These are phyloP conservation scores for Santalum album DNA, from an alignment of 164 flowering plant genomes.

Conservation along the genomic window DNA sequence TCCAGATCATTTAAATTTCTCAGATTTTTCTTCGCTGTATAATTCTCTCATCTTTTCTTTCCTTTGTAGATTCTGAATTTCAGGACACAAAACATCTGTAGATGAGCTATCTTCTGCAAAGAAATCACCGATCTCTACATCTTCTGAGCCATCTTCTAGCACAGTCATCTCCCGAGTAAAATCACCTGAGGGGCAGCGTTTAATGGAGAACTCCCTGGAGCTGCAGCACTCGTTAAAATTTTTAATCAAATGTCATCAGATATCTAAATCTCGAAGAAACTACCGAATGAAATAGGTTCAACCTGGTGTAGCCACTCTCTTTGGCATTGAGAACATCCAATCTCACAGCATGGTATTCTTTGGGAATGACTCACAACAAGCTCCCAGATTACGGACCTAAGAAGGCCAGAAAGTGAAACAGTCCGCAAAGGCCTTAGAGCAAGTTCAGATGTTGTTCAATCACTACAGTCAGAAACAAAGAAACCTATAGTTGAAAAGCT, in stretches of 20 bases:
- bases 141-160: conserved; percentile 32
- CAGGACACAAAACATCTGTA: conserved; percentile 30
- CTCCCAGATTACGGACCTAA: conserved; percentile 42
- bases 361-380: conserved; percentile 51
- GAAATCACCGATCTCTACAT: conserved; percentile 58
- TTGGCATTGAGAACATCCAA: conserved; percentile 67
- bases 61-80: conserved; percentile 42
- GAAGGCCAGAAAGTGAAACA: conserved; percentile 8
- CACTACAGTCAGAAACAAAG: too few relatives aligned
- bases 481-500: too few relatives aligned
- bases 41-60: conserved; percentile 45
- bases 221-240: conserved; percentile 11
- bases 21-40: conserved; percentile 33
- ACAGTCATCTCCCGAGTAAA: conserved; percentile 17
- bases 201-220: conserved; percentile 13
- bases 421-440: not conserved
- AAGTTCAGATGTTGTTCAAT: too few relatives aligned
- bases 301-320: conserved; percentile 68
- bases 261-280: conserved; percentile 9
- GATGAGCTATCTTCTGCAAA: conserved; percentile 50
- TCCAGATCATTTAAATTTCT: conserved; percentile 76
- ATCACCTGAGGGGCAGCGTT: conserved; percentile 10
- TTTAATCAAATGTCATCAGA: conserved; percentile 41
- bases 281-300: not conserved
- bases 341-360: conserved; percentile 65